phyloP scores from a whole-genome alignment of 805 yeast genomes.

The Candida pseudofarinosa region DNA sequence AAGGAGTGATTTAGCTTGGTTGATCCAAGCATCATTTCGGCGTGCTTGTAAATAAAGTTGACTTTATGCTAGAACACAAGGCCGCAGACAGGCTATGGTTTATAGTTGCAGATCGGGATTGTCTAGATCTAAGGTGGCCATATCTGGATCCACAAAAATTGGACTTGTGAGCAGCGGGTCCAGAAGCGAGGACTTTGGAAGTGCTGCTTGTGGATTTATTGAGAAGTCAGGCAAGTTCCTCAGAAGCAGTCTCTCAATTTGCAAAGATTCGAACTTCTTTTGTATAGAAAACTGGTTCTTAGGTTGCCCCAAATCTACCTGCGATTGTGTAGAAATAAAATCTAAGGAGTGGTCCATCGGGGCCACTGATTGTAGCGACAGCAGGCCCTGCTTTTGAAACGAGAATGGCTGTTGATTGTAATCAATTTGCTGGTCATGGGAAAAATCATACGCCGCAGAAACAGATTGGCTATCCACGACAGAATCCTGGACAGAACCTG shows the following conservation, averaged over 20 bases:
- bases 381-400: neutral
- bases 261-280: constrained; percentile 1
- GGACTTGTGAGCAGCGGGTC: neutral
- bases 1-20: too few species aligned
- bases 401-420: neutral
- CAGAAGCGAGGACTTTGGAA: neutral
- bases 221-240: neutral
- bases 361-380: neutral
- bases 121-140: neutral
- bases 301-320: neutral
- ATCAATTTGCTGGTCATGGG: neutral
- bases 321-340: neutral
- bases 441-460: neutral
- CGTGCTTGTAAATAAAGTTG: too few species aligned
- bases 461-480: neutral
- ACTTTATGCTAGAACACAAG: too few species aligned
- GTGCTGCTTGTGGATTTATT: neutral
- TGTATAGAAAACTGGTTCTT: neutral
- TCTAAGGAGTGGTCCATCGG: neutral
- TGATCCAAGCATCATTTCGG: too few species aligned
- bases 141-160: neutral
- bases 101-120: neutral
- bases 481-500: neutral
- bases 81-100: too few species aligned
- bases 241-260: neutral